Conservation (phyloP, 805 yeast genomes). For the Candida insectorum region DNA sequence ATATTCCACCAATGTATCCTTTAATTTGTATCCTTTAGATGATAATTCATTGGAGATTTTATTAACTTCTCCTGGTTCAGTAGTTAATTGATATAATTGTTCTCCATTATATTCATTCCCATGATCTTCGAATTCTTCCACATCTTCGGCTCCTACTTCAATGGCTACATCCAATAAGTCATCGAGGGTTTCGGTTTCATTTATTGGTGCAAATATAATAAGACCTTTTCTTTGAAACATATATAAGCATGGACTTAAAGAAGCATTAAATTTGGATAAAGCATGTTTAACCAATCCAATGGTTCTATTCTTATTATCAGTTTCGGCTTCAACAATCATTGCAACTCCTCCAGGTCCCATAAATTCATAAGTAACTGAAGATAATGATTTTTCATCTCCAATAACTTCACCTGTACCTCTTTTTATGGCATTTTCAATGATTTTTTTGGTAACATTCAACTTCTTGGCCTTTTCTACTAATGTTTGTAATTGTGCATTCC, state of each 20-base stretch:
- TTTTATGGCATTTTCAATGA: constrained; percentile 82
- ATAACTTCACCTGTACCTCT: constrained; percentile 72
- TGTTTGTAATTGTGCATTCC: constrained; percentile 60
- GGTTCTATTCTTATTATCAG: constrained; percentile 86
- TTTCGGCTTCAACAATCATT: constrained; percentile 76
- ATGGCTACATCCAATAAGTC: constrained; percentile 69
- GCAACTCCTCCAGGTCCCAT: constrained; percentile 93
- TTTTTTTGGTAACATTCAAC: constrained; percentile 75
- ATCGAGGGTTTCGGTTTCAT: constrained; percentile 47
- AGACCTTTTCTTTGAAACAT: constrained; percentile 79
- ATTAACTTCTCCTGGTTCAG: constrained; percentile 64
- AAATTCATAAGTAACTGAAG: constrained; percentile 73
- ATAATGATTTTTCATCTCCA: constrained; percentile 44
- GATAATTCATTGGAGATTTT: constrained; percentile 58
- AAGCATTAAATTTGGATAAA: constrained; percentile 65
- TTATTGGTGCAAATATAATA: constrained; percentile 46
- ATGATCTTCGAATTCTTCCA: constrained; percentile 48
- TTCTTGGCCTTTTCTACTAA: constrained; percentile 76
- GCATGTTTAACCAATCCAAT: constrained; percentile 72
- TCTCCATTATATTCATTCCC: constrained; percentile 39
- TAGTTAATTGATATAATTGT: constrained; percentile 43
- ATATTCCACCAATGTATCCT: constrained; percentile 70
- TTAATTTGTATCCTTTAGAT: constrained; percentile 50
- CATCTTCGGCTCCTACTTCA: constrained; percentile 79
- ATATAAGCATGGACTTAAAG: constrained; percentile 73